Base-by-base conservation (phyloP, 108 stramenopile species). In the Cyclotella baltica region DNA sequence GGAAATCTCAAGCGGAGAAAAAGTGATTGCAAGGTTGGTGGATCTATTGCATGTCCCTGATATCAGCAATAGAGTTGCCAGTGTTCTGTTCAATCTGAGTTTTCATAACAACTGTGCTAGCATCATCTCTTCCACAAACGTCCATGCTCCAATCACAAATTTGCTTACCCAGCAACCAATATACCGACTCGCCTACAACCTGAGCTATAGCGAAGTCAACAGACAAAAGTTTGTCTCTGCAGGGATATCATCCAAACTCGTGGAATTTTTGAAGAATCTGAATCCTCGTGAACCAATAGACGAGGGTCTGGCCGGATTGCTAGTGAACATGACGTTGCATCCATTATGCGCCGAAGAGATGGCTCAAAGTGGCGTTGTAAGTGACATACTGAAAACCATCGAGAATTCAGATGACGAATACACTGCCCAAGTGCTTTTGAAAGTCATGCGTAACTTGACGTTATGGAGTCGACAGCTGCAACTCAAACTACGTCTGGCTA, bases 311-410 rank as follows among this genome's bases (percentile, higher is more conserved):
- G 72, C 67, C 16, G 78, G 78, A 9, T 18, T 80, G 38, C 67
- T 80, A n/a, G 66, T 67, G 18, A 80, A 80, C 55, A 73, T 73
- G 72, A 73, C 78, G 16, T 25, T 80, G 48, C 58, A 80, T 25
- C 72, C 78, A 43, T 35, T 68, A 27, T 80, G 66, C 29, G 56
- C 62, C 34, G 78, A 80, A 40, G 35, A 73, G 23, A 28, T 67
- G 25, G 36, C 73, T 33, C 53, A 59, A 19, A 27, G 27, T 20
- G 47, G 55, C 20, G 19, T 19, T 5, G n/a, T 80, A 61, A 51
- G 51, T 6, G 8, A 22, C 33, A 55, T 56, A 34, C 33, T 80
- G 34, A 46, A 37, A 13, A 67, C 27, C 1, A 28, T 57, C 27
- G 1, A 57, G 6, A 20, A 73, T 33, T 73, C 72, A 6, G n/a